These are phyloP conservation scores for Spinacia oleracea DNA, from an alignment of 179 eudicot genomes.

Conservation along the genomic window DNA sequence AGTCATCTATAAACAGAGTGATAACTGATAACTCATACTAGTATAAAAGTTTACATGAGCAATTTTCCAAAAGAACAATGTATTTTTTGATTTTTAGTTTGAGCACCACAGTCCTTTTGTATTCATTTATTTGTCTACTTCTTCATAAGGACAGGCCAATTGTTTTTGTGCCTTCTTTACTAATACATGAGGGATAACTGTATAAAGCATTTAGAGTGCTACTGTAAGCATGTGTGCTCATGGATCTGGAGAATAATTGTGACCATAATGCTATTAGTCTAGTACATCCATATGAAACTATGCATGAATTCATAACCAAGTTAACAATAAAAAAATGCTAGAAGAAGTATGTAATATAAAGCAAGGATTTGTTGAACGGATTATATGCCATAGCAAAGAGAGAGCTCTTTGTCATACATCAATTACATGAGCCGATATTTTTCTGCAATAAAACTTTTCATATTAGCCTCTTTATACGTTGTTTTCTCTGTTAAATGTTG, in stretches of 20 bases:
- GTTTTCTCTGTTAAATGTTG: conserved; percentile 4
- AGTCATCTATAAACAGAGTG: neutral
- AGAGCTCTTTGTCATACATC: neutral
- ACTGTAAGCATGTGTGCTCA: neutral
- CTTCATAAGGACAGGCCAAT: neutral
- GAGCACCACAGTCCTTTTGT: neutral
- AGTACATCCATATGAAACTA: no score
- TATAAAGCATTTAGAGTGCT: neutral
- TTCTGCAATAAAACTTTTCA: neutral
- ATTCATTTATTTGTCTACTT: neutral
- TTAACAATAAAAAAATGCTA: neutral
- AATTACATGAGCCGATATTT: neutral
- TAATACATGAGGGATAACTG: neutral
- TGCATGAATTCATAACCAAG: no score
- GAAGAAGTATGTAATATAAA: neutral
- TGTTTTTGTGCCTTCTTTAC: neutral
- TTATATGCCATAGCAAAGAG: neutral
- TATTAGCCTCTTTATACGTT: neutral
- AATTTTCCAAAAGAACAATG: neutral
- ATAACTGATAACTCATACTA: neutral
- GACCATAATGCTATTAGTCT: neutral
- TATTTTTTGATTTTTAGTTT: neutral
- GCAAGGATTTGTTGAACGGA: neutral
- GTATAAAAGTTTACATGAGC: neutral
- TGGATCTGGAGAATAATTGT: neutral